phyloP scores from a whole-genome alignment of 768 basidiomycete genomes.

The Tylopilus felleus region DNA sequence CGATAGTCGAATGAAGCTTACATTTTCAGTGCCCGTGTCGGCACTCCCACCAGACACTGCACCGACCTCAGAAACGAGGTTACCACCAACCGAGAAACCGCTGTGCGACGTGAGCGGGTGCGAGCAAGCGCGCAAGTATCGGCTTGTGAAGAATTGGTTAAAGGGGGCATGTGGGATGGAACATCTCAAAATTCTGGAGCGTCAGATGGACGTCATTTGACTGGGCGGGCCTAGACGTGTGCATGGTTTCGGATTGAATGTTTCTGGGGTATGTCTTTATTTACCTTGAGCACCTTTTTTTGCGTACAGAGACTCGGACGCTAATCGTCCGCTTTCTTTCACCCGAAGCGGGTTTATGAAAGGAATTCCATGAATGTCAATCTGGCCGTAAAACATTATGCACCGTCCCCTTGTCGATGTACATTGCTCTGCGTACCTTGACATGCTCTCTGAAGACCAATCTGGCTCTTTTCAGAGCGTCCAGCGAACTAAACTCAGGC shows the following conservation, averaged over 20 bases:
- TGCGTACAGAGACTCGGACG: neutral
- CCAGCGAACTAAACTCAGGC: too few species aligned
- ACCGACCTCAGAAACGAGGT: slow-evolving; percentile 7
- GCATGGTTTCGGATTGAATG: neutral
- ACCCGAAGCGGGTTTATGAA: too few species aligned
- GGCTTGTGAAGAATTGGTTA: slow-evolving; percentile 59
- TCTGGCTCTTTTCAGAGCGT: too few species aligned
- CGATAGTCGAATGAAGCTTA: slow-evolving; percentile 38
- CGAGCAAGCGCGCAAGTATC: slow-evolving; percentile 53
- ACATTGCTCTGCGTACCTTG: too few species aligned
- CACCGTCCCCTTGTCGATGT: too few species aligned
- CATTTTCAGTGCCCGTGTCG: slow-evolving; percentile 53
- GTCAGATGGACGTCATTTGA: slow-evolving; percentile 11
- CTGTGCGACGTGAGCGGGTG: slow-evolving; percentile 62
- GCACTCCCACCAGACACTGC: slow-evolving; percentile 17
- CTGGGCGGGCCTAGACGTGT: neutral
- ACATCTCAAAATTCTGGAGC: slow-evolving; percentile 58
- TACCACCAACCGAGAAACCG: slow-evolving; percentile 10
- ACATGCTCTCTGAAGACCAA: too few species aligned
- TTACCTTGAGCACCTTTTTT: neutral
- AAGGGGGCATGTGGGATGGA: slow-evolving; percentile 60
- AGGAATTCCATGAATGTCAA: too few species aligned
- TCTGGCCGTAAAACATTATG: too few species aligned
- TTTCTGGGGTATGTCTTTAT: neutral
- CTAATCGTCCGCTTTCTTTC: neutral